Evolutionary conservation across 164 flowering plant genomes (phyloP).

Genomic region (Liriodendron chinense): DNA sequence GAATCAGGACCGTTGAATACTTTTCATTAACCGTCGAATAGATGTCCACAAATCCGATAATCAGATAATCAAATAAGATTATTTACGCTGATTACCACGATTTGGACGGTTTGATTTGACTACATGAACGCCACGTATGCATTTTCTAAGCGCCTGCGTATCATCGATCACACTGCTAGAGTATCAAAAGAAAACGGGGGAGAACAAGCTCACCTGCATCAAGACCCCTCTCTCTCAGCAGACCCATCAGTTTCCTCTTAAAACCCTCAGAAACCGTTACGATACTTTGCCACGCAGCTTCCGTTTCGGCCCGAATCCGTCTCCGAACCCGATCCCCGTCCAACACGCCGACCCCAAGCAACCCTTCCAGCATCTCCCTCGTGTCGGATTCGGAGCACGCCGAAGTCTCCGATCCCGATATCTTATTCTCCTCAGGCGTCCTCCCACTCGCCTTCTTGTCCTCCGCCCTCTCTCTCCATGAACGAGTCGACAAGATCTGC

Average conservation of each 20-base stretch:
- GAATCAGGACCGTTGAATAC: no score
- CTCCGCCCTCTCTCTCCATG: conserved; percentile 28
- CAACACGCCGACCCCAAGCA: conserved; percentile 2
- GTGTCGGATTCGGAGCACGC: conserved; percentile 4
- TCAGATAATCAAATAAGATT: no score
- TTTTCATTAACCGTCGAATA: no score
- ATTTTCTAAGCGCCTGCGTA: no score
- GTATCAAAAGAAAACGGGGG: no score
- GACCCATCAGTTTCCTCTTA: conserved; percentile 47
- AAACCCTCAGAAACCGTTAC: conserved; percentile 25
- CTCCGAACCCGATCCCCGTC: conserved; percentile 11
- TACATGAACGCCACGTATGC: no score
- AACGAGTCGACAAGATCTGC: conserved; percentile 58
- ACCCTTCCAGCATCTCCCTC: conserved; percentile 11
- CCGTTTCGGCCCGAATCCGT: background rate
- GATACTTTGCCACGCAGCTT: background rate
- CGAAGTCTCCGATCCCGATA: conserved; percentile 13
- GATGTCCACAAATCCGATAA: no score
- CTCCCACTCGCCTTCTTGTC: background rate
- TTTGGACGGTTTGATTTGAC: no score
- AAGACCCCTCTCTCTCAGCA: conserved; percentile 48
- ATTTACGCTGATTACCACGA: no score
- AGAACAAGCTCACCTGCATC: conserved; percentile 47
- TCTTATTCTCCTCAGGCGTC: background rate
- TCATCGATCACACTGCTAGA: no score